Evolutionary conservation across 176 grass and related monocot species (phyloP).

Genomic region (Carex scoparia): DNA sequence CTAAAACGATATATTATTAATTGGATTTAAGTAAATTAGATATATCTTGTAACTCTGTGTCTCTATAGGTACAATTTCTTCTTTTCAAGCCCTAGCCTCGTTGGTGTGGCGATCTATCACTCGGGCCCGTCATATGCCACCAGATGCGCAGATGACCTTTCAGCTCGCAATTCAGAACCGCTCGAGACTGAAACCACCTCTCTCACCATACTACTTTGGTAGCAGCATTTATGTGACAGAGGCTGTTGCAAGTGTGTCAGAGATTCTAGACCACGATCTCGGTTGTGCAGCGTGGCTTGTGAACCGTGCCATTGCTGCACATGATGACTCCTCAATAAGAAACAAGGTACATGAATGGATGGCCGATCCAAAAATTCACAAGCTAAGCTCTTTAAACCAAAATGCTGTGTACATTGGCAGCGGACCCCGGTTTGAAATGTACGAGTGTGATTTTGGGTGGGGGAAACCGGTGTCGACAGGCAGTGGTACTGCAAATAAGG

Average conservation of each 20-base stretch:
- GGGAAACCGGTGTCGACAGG: constrained; percentile 40
- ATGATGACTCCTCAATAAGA: constrained; percentile 43
- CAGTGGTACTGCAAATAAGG: constrained; percentile 61
- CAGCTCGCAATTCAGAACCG: constrained; percentile 43
- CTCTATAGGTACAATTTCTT: constrained; percentile 25
- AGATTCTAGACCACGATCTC: constrained; percentile 29
- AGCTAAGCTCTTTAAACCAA: neutral
- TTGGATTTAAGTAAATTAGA: neutral
- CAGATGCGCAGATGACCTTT: constrained; percentile 29
- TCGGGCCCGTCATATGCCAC: constrained; percentile 21
- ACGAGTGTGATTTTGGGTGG: constrained; percentile 62
- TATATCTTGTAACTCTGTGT: neutral
- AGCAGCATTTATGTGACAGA: constrained; percentile 27
- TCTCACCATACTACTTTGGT: constrained; percentile 53
- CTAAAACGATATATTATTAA: neutral
- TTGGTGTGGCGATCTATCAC: constrained; percentile 58
- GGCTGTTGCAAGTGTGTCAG: neutral
- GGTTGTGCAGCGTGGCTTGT: constrained; percentile 27
- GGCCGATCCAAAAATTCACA: neutral
- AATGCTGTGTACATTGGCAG: constrained; percentile 32
- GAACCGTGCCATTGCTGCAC: constrained; percentile 33
- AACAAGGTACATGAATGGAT: constrained; percentile 31
- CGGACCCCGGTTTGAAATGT: constrained; percentile 56
- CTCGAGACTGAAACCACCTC: constrained; percentile 34
- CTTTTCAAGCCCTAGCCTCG: constrained; percentile 48